A percentile compares a stretch with the other conserved stretches of the same genome.
Evolutionary conservation across 2,329 filamentous ascomycete species (phyloP).

Genomic region (Exserohilum turcica): DNA sequence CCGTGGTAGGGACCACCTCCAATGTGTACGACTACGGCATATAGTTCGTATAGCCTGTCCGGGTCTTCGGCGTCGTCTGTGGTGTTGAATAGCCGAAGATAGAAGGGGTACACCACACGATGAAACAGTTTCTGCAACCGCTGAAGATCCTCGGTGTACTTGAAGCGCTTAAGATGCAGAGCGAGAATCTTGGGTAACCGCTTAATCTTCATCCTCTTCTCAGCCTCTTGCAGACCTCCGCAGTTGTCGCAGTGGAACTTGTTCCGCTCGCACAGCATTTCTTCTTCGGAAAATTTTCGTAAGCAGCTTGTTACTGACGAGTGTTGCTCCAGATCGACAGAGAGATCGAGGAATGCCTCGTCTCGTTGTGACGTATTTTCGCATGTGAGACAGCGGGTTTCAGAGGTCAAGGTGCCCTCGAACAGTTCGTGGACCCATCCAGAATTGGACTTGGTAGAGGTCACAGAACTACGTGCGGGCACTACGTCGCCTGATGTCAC

Average conservation of each 20-base stretch:
- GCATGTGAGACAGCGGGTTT: slow-evolving; percentile 94
- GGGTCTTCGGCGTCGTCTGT: slow-evolving; percentile 94
- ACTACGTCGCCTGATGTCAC: slow-evolving; percentile 25
- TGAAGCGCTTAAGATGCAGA: slow-evolving; percentile 94
- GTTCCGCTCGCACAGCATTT: slow-evolving; percentile 96
- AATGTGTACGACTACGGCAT: slow-evolving; percentile 96
- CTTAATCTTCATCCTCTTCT: slow-evolving; percentile 99
- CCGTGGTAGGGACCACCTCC: slow-evolving; percentile 96
- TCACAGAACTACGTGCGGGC: slow-evolving; percentile 24
- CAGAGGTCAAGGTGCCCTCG: slow-evolving; percentile 90
- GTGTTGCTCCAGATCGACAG: slow-evolving; percentile 93
- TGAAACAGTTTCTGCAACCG: slow-evolving; percentile 96
- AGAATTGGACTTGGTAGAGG: slow-evolving; percentile 41
- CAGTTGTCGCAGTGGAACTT: slow-evolving; percentile 99
- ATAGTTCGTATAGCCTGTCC: slow-evolving; percentile 92
- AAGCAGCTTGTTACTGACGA: slow-evolving; percentile 95
- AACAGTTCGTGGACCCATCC: slow-evolving; percentile 97
- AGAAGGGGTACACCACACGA: slow-evolving; percentile 94
- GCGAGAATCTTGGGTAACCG: slow-evolving; percentile 88
- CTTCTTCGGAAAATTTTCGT: slow-evolving; percentile 94
- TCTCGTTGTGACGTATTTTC: slow-evolving; percentile 94
- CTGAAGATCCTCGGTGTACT: slow-evolving; percentile 95
- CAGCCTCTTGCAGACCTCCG: slow-evolving; percentile 92
- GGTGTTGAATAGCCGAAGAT: slow-evolving; percentile 95
- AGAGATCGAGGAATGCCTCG: slow-evolving; percentile 93